phyloP scores from a whole-genome alignment of 2,329 filamentous ascomycete genomes.

The Aureobasidium sp. region DNA sequence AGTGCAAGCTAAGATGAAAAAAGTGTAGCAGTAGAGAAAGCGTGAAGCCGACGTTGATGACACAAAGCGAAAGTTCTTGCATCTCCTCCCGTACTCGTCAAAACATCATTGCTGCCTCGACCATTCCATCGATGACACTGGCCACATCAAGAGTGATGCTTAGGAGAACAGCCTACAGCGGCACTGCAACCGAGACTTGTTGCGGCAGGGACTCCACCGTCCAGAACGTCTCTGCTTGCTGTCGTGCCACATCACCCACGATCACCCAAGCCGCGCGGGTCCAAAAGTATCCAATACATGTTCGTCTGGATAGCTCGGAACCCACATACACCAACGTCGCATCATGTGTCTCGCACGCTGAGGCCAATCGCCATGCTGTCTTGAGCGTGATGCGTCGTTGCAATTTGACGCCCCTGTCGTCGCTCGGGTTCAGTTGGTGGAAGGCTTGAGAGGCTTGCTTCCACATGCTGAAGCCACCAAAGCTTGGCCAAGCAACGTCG shows the following conservation, averaged over 20 bases:
- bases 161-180: constrained; percentile 1
- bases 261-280: constrained; percentile 10
- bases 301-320: neutral
- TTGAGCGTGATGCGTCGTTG: neutral
- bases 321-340: neutral
- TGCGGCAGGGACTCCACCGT: neutral
- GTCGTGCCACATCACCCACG: constrained; percentile 9
- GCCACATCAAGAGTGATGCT: neutral
- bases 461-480: neutral
- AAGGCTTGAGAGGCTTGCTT: constrained; percentile 4
- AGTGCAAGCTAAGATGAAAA: no score
- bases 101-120: neutral
- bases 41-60: neutral
- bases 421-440: neutral
- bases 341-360: neutral
- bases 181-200: neutral
- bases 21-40: neutral
- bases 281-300: neutral
- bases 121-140: neutral
- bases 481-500: neutral
- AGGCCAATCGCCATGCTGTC: neutral
- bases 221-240: neutral
- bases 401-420: neutral
- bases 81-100: neutral
- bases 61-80: neutral